phyloP scores from a whole-genome alignment of 2,329 filamentous ascomycete genomes.

The Ophiostoma tasmaniense region DNA sequence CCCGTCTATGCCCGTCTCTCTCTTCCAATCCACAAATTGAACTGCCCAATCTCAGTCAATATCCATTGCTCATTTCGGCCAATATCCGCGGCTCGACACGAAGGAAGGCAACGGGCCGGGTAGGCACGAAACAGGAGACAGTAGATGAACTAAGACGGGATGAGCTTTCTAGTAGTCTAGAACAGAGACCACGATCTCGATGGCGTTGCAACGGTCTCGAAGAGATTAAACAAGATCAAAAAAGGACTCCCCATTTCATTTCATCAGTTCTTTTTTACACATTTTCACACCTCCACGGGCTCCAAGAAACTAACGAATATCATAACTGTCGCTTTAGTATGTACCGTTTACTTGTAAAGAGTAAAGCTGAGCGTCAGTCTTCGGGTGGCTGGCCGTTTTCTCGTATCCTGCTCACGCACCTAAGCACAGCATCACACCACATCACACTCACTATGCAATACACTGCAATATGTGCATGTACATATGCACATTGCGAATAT shows the following conservation, averaged over 20 bases:
- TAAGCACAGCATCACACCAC: not conserved
- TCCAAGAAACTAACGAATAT: not conserved
- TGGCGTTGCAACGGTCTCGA: not conserved
- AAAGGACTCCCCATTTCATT: not conserved
- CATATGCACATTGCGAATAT: not conserved
- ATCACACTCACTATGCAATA: not conserved
- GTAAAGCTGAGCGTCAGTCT: too few species aligned
- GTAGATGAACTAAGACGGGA: not conserved
- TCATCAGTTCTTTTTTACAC: not conserved
- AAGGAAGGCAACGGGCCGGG: conserved; percentile 14
- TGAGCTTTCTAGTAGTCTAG: not conserved
- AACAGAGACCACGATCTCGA: not conserved
- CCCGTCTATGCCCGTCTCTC: not conserved
- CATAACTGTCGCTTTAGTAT: too few species aligned
- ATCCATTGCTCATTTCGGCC: not conserved
- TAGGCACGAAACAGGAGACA: not conserved
- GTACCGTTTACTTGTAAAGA: too few species aligned
- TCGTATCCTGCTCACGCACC: not conserved
- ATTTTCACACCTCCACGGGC: not conserved
- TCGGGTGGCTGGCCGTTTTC: not conserved
- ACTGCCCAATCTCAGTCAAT: not conserved
- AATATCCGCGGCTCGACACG: conserved; percentile 16
- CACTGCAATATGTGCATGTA: not conserved
- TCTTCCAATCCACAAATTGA: not conserved
- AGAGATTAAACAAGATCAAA: not conserved